Percentiles rank a stretch among this genome's conserved stretches.
Conservation (phyloP, 169 alveolate genomes). For the Blepharisma undulans region DNA sequence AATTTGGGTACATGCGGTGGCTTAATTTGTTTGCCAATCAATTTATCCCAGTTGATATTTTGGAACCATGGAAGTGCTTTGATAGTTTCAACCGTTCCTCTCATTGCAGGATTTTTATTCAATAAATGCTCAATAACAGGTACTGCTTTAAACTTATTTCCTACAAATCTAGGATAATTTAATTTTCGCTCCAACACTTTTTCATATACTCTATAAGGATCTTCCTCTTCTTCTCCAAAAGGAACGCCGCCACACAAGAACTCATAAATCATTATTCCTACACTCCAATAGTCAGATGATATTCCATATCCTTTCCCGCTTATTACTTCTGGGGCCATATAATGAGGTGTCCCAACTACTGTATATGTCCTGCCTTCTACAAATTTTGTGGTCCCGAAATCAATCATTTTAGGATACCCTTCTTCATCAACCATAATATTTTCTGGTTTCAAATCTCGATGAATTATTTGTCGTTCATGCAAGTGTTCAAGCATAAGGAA, state of each 20-base stretch:
- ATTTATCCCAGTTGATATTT: slow-evolving; percentile 19
- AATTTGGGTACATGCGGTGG: slow-evolving; percentile 29
- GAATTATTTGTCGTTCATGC: slow-evolving; percentile 58
- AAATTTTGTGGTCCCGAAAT: slow-evolving; percentile 70
- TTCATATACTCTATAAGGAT: slow-evolving; percentile 72
- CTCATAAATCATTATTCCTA: slow-evolving; percentile 83
- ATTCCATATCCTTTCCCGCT: slow-evolving; percentile 76
- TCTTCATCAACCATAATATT: slow-evolving; percentile 72
- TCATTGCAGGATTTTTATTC: slow-evolving; percentile 45
- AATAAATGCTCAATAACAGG: slow-evolving; percentile 51
- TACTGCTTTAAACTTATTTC: slow-evolving; percentile 32
- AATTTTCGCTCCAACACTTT: slow-evolving; percentile 50
- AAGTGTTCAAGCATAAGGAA: slow-evolving; percentile 60
- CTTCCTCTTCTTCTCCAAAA: slow-evolving; percentile 76
- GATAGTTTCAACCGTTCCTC: not conserved
- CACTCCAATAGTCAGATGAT: slow-evolving; percentile 82
- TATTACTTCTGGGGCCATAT: slow-evolving; percentile 75
- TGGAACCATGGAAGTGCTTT: slow-evolving; percentile 22
- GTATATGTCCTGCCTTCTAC: slow-evolving; percentile 51
- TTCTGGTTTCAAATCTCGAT: slow-evolving; percentile 82
- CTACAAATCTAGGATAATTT: slow-evolving; percentile 45
- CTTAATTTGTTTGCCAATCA: not conserved
- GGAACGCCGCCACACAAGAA: slow-evolving; percentile 83
- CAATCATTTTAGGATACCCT: slow-evolving; percentile 67
- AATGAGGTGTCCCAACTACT: slow-evolving; percentile 74